Percentiles rank a stretch among this genome's conserved stretches.
phyloP scores from a whole-genome alignment of 352 stramenopile species.

The Phytophthora multivora region DNA sequence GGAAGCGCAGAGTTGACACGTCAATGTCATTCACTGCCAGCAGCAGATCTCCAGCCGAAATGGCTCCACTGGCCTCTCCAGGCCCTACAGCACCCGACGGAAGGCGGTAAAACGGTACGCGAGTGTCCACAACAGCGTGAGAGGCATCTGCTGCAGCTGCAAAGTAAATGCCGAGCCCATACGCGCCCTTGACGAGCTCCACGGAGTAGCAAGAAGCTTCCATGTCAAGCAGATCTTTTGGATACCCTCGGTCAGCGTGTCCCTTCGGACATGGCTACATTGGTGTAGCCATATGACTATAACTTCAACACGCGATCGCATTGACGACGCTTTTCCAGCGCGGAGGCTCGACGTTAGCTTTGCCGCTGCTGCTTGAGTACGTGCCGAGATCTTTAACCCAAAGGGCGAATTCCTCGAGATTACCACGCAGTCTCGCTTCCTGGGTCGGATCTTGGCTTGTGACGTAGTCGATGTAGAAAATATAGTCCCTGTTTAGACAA shows the following conservation, averaged over 20 bases:
- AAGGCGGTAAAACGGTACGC: slow-evolving; percentile 71
- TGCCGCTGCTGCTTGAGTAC: slow-evolving; percentile 64
- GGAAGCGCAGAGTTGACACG: slow-evolving; percentile 42
- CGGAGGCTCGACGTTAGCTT: slow-evolving; percentile 67
- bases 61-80: slow-evolving; percentile 60
- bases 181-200: slow-evolving; percentile 56
- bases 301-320: slow-evolving; percentile 62
- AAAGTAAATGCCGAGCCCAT: slow-evolving; percentile 81
- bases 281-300: too few species aligned
- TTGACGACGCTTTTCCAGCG: slow-evolving; percentile 72
- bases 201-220: slow-evolving; percentile 51
- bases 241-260: too few species aligned
- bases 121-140: slow-evolving; percentile 57
- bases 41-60: slow-evolving; percentile 55
- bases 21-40: slow-evolving; percentile 47
- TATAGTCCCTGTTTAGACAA: slow-evolving; percentile 61
- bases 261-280: slow-evolving; percentile 15
- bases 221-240: slow-evolving; percentile 20
- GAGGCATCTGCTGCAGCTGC: slow-evolving; percentile 21
- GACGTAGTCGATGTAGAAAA: slow-evolving; percentile 83
- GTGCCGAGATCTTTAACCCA: slow-evolving; percentile 81
- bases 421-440: slow-evolving; percentile 55
- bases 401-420: slow-evolving; percentile 77
- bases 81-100: slow-evolving; percentile 53
- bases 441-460: slow-evolving; percentile 49